Base-by-base conservation (phyloP, 73 alveolate genomes). In the Paramecium tetraurelia region DNA sequence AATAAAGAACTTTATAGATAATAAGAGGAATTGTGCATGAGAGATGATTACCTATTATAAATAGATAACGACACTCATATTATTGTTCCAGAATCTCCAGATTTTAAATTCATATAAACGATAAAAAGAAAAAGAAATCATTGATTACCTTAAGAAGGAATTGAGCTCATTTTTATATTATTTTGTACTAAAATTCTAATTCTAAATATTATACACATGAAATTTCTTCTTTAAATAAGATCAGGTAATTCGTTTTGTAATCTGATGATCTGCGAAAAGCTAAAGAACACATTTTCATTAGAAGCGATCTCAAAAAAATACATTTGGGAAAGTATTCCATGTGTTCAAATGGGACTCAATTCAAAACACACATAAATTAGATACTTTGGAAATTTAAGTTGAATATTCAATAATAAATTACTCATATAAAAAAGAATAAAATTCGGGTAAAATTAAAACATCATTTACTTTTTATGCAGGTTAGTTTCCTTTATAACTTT, bases 41-140 rank as follows among this genome's bases (percentile, higher is more conserved):
- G 27, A 27, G 84, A 63, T 31, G 84, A 63, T 63, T 18, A 33
- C 5, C 20, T 12, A 12, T 63, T 63, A 18, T 33, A 63, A 63
- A 27, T 63, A 12, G 84, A 63, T 22, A 63, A 31, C 31, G 84
- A 33, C 24, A 63, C 84, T 5, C 50, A 33, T 14, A 63, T 63
- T 10, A 63, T 63, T 33, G 84, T 63, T 31, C 84, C 84, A 11
- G 84, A 63, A 63, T 63, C 84, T 31, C 84, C 84, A 31, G n/a
- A 63, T 31, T 63, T 63, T 16, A 63, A 63, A 63, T 63, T 63
- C 84, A 63, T 63, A 12, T 33, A 63, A 31, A 63, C 84, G 29
- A 63, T 63, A 12, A 63, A 33, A 63, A 20, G 50, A 63, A 63
- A 63, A 53, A 53, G 69, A 53, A 53, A 53, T 53, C 33, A 33